Conservation (phyloP, 768 basidiomycete genomes). For the Glaciozyma martinii region DNA sequence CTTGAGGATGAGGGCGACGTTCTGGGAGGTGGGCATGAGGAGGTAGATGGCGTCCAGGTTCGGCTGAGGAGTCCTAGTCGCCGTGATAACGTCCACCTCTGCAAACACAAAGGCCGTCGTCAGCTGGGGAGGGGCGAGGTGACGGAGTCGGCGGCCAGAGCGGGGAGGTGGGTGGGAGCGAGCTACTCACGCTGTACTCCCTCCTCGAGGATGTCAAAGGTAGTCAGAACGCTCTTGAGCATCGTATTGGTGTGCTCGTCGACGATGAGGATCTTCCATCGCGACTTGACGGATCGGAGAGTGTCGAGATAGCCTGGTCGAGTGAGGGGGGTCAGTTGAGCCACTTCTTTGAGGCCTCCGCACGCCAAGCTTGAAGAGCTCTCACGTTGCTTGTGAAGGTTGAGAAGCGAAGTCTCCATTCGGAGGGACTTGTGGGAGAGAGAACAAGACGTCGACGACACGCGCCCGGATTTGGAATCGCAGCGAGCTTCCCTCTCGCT, state of each 20-base stretch:
- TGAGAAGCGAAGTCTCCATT: too few relatives aligned
- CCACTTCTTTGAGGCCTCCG: too few relatives aligned
- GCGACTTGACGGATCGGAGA: slow-evolving; percentile 65
- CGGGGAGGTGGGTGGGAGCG: background rate
- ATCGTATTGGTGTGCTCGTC: slow-evolving; percentile 84
- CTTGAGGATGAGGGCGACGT: slow-evolving; percentile 78
- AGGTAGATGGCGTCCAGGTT: slow-evolving; percentile 87
- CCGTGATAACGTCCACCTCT: slow-evolving; percentile 91
- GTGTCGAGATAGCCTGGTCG: slow-evolving; percentile 70
- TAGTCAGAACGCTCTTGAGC: slow-evolving; percentile 73
- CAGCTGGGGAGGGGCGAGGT: background rate
- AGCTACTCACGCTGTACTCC: slow-evolving; percentile 81
- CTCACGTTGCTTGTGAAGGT: too few relatives aligned
- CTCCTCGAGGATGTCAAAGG: slow-evolving; percentile 88
- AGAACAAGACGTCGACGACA: too few relatives aligned
- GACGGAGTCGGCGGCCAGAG: background rate
- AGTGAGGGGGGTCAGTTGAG: background rate
- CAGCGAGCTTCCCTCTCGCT: too few relatives aligned
- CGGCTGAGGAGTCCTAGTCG: slow-evolving; percentile 68
- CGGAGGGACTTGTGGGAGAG: too few relatives aligned
- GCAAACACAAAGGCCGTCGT: slow-evolving; percentile 1
- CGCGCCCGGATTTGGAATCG: too few relatives aligned
- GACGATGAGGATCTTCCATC: slow-evolving; percentile 97
- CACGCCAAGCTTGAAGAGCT: too few relatives aligned
- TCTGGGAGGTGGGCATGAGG: slow-evolving; percentile 87